Evolutionary conservation across 345 rosid genomes (phyloP).

Genomic region (Pistacia atlantica): DNA sequence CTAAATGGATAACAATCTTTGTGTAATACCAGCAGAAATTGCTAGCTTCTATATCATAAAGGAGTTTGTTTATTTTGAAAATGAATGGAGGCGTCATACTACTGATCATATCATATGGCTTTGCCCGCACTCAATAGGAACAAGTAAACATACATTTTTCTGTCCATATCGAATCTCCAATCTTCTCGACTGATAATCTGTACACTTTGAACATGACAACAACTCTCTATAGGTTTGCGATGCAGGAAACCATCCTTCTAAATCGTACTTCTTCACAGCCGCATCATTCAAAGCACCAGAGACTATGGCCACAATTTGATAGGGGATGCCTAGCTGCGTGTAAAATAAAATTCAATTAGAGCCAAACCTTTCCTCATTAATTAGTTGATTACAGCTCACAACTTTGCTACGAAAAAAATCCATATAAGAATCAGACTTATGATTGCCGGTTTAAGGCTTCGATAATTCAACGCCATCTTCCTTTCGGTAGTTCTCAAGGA

Average conservation of each 20-base stretch:
- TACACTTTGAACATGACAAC: conserved; percentile 91
- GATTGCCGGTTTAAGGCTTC: too few species aligned
- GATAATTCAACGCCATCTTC: too few species aligned
- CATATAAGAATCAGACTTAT: not conserved
- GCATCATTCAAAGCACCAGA: conserved; percentile 94
- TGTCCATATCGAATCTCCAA: conserved; percentile 91
- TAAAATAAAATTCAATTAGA: conserved; percentile 1
- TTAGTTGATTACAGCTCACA: not conserved
- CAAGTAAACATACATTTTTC: conserved; percentile 63
- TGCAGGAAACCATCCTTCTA: conserved; percentile 97
- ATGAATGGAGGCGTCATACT: not conserved
- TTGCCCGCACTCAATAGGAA: not conserved
- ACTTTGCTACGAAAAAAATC: not conserved
- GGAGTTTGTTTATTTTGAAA: not conserved
- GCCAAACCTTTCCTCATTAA: not conserved
- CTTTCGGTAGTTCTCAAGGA: too few species aligned
- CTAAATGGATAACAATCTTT: not conserved
- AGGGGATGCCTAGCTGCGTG: conserved; percentile 80
- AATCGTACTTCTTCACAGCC: conserved; percentile 93
- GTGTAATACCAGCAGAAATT: not conserved
- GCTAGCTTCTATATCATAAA: not conserved
- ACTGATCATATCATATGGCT: not conserved
- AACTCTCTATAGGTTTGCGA: conserved; percentile 83
- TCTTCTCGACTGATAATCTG: conserved; percentile 86
- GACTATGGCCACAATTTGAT: conserved; percentile 79